Evolutionary conservation across 352 stramenopile species (phyloP), one percentile per base, ranked within the genome.

Genomic region (Thalassiosira pacifica): DNA sequence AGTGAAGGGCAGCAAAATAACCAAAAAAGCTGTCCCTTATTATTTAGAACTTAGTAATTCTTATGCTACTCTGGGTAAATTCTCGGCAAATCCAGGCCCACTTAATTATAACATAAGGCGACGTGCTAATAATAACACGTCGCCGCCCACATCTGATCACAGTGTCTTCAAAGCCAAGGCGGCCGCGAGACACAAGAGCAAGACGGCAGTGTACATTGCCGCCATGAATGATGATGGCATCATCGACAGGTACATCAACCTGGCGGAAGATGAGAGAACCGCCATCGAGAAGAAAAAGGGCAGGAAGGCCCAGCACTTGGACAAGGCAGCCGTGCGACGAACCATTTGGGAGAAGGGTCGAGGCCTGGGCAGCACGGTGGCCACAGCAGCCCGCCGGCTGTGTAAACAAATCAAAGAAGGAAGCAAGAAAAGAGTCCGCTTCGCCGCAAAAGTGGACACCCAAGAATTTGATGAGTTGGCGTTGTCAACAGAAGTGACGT

Each of bases 21-120:
- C 55, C 55, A 64, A 64, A 64, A 64, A 64, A 31, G 27, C n/a
- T 64, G 22, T 11, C 4, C 27, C 55, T 64, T 64, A 64, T 64
- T 64, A 64, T 19, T 34, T 61, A 22, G 4, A 61, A 22, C 6
- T 61, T 6, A 61, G 52, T 19, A 61, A 61, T 19, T 9, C 6
- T 22, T 61, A 61, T 61, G 52, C 52, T 27, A 61, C 9, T 19
- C 52, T 61, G 6, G 6, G 4, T 27, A 19, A 22, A 9, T 61
- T 61, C 52, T 61, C 52, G 6, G 18, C 52, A n/a, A 4, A 6
- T 61, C 52, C 52, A 19, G 52, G 18, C 22, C 16, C 52, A 61
- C 18, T 19, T 13, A 48, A 48, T 13, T 13, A 48, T 48, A 13
- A 48, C 6, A 13, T 13, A 48, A 48, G 37, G n/a, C n/a, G n/a